Evolutionary conservation across 441 rosid species (phyloP).

Genomic region (Kokia cookei): DNA sequence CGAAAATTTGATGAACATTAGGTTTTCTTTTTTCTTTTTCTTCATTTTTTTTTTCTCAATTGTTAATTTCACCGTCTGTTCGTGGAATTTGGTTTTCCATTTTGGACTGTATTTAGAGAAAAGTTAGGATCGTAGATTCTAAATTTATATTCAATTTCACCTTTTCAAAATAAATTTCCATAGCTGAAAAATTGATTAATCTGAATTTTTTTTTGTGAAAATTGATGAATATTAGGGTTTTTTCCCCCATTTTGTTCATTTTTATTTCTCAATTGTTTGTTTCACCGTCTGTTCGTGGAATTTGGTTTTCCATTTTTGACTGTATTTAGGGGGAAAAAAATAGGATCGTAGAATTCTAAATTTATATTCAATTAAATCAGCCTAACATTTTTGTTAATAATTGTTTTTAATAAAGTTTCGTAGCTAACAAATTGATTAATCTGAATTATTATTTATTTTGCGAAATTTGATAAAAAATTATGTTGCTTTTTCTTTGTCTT

Average conservation of each 20-base stretch:
- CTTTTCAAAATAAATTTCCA: not conserved
- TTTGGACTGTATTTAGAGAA: not conserved
- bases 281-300: too few relatives aligned
- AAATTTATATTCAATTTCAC: not conserved
- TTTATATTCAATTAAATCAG: not conserved
- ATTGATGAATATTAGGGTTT: not conserved
- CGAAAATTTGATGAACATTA: not conserved
- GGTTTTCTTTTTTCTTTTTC: too few relatives aligned
- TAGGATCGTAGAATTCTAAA: not conserved
- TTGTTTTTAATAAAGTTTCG: not conserved
- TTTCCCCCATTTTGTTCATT: too few relatives aligned
- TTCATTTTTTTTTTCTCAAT: too few relatives aligned
- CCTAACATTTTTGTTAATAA: not conserved
- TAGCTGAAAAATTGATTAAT: not conserved
- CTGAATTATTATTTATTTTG: constrained; percentile 2
- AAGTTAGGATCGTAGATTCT: not conserved
- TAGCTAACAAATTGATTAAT: not conserved
- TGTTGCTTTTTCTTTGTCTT: too few relatives aligned
- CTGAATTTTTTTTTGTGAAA: not conserved
- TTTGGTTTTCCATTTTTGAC: not conserved
- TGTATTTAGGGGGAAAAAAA: not conserved
- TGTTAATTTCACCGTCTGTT: too few relatives aligned
- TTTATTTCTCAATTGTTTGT: too few relatives aligned
- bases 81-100: not conserved
- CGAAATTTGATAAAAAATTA: not conserved